These are phyloP conservation scores for Pisolithus sp. DNA, from an alignment of 768 basidiomycete genomes.

Conservation along the genomic window DNA sequence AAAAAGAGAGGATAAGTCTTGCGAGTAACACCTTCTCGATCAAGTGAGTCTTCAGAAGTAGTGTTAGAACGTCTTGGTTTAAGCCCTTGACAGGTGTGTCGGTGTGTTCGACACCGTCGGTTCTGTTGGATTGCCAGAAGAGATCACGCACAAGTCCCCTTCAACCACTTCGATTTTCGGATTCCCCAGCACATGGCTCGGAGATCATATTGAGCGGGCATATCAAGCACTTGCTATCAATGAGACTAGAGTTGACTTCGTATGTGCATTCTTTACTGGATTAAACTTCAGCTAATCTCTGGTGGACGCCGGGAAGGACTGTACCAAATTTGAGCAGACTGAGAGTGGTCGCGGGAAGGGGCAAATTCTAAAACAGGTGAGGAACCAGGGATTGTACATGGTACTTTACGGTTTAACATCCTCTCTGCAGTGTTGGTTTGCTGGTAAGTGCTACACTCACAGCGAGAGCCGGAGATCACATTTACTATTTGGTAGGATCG, in stretches of 20 bases:
- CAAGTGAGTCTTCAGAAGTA: conserved; percentile 39
- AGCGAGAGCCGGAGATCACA: neutral
- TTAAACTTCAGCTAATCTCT: neutral
- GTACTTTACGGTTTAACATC: neutral
- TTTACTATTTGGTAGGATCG: conserved; percentile 20
- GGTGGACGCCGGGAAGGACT: conserved; percentile 36
- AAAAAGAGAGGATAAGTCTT: conserved; percentile 45
- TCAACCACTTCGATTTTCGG: conserved; percentile 52
- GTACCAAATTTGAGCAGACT: conserved; percentile 59
- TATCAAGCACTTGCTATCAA: conserved; percentile 69
- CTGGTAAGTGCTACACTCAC: conserved; percentile 36
- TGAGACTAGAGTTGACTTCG: conserved; percentile 64
- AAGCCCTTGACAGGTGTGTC: conserved; percentile 40
- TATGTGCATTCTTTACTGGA: conserved; percentile 27
- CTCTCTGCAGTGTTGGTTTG: conserved; percentile 59
- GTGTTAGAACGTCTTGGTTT: conserved; percentile 1
- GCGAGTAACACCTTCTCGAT: conserved; percentile 48
- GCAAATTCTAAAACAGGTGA: conserved; percentile 59
- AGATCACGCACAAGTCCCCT: conserved; percentile 41
- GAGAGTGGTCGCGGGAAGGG: conserved; percentile 43
- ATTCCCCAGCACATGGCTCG: conserved; percentile 53
- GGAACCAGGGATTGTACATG: conserved; percentile 1
- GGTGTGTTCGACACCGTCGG: conserved; percentile 81
- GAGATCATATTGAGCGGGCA: conserved; percentile 56
- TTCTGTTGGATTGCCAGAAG: conserved; percentile 62